Percentiles rank a stretch among this genome's conserved stretches.
phyloP scores from a whole-genome alignment of 1,284 basidiomycete genomes.

The Moesziomyces globuligerus region DNA sequence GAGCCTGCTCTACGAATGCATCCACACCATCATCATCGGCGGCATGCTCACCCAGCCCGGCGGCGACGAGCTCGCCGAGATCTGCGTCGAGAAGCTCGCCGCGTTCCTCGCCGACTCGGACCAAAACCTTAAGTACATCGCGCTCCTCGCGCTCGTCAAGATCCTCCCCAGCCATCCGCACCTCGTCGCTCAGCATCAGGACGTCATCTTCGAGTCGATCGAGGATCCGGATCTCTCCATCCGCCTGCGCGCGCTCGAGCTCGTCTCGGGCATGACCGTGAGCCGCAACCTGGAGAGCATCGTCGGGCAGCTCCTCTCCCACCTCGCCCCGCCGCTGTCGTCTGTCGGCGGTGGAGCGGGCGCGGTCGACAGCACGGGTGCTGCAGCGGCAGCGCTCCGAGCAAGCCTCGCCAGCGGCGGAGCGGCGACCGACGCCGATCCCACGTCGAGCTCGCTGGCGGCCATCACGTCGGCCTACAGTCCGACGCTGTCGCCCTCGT shows the following conservation, averaged over 20 bases:
- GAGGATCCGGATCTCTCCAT: constrained; percentile 95
- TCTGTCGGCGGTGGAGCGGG: not conserved
- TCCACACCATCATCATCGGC: constrained; percentile 96
- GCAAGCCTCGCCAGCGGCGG: constrained; percentile 70
- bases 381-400: constrained; percentile 69
- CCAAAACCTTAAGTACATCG: constrained; percentile 95
- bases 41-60: constrained; percentile 77
- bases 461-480: constrained; percentile 51
- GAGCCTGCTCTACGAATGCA: constrained; percentile 95
- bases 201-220: constrained; percentile 87
- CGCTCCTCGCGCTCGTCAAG: constrained; percentile 91
- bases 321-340: constrained; percentile 75
- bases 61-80: constrained; percentile 78
- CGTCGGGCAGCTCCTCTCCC: constrained; percentile 84
- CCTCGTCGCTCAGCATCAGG: constrained; percentile 89
- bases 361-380: constrained; percentile 47
- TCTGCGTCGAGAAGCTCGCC: constrained; percentile 92
- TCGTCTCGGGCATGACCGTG: constrained; percentile 89
- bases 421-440: constrained; percentile 50
- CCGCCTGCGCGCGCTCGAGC: constrained; percentile 90
- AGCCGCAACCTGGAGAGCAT: constrained; percentile 85
- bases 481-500: constrained; percentile 74
- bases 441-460: constrained; percentile 28
- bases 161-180: constrained; percentile 92
- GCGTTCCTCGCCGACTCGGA: constrained; percentile 90